A percentile compares a stretch with the other conserved stretches of the same genome.
phyloP scores from a whole-genome alignment of 768 basidiomycete species.

The Plicaturopsis crispa region DNA sequence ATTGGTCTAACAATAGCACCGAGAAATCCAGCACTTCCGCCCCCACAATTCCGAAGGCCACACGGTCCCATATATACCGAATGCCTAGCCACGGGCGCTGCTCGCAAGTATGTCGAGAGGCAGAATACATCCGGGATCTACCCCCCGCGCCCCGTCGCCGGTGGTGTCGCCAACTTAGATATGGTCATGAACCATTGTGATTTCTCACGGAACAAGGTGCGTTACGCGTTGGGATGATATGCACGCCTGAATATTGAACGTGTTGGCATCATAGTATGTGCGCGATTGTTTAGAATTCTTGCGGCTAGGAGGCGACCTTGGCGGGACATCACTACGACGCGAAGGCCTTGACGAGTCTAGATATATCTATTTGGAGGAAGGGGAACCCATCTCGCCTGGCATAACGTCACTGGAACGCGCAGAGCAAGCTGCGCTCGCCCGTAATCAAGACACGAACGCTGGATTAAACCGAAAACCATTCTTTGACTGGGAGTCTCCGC shows the following conservation, averaged over 20 bases:
- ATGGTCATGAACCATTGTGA: slow-evolving; percentile 89
- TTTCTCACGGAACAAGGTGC: slow-evolving; percentile 72
- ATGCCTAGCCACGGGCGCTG: slow-evolving; percentile 69
- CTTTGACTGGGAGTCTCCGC: slow-evolving; percentile 50
- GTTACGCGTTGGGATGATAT: slow-evolving; percentile 5
- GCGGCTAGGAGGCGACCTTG: slow-evolving; percentile 79
- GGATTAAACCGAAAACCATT: slow-evolving; percentile 53
- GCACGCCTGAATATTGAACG: slow-evolving; percentile 7
- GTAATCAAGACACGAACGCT: slow-evolving; percentile 36
- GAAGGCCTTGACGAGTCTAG: slow-evolving; percentile 79
- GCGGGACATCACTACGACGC: slow-evolving; percentile 64
- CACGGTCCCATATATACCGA: slow-evolving; percentile 40
- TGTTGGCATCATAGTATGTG: slow-evolving; percentile 82
- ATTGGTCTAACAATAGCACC: slow-evolving; percentile 51
- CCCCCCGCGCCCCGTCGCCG: slow-evolving; percentile 80
- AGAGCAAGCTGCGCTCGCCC: slow-evolving; percentile 7
- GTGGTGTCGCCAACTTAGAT: slow-evolving; percentile 86
- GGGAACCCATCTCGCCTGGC: slow-evolving; percentile 19
- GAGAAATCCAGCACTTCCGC: slow-evolving; percentile 71
- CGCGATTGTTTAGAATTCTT: slow-evolving; percentile 94
- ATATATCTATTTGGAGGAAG: slow-evolving; percentile 77
- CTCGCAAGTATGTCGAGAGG: slow-evolving; percentile 71
- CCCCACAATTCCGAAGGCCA: slow-evolving; percentile 39
- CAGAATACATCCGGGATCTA: slow-evolving; percentile 62
- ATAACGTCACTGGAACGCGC: slow-evolving; percentile 7